These are phyloP conservation scores for Beauveria scarabaeidicola DNA, from an alignment of 2,329 filamentous ascomycete species.

Conservation along the genomic window DNA sequence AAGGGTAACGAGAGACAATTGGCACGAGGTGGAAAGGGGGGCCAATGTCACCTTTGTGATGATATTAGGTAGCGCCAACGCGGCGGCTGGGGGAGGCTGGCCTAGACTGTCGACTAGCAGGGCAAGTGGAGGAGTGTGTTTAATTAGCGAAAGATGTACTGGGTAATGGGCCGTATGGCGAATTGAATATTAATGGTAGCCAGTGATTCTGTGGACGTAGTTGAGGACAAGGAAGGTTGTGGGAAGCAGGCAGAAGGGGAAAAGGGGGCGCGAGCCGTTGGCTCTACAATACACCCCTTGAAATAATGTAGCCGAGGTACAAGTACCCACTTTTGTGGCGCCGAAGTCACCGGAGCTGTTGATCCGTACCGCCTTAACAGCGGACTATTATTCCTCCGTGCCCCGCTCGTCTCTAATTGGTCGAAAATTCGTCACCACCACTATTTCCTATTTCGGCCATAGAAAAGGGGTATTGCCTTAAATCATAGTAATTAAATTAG, in stretches of 20 bases:
- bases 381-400: no score
- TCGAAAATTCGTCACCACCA: no score
- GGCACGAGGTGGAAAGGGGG: background rate
- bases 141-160: background rate
- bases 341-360: no score
- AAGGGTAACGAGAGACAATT: background rate
- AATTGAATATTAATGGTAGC: background rate
- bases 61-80: conserved; percentile 1
- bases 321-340: no score
- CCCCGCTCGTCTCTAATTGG: no score
- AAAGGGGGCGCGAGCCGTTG: background rate
- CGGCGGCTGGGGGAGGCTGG: background rate
- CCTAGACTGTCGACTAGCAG: background rate
- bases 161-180: background rate
- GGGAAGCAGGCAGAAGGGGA: background rate
- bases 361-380: no score
- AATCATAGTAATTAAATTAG: no score
- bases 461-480: no score
- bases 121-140: background rate
- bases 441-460: no score
- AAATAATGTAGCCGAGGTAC: no score
- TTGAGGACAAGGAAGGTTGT: background rate
- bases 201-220: background rate
- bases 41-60: conserved; percentile 5
- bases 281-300: no score